A percentile compares a stretch with the other conserved stretches of the same genome.
Evolutionary conservation across 2,329 filamentous ascomycete genomes (phyloP).

Genomic region (Fusarium xyrophilum): DNA sequence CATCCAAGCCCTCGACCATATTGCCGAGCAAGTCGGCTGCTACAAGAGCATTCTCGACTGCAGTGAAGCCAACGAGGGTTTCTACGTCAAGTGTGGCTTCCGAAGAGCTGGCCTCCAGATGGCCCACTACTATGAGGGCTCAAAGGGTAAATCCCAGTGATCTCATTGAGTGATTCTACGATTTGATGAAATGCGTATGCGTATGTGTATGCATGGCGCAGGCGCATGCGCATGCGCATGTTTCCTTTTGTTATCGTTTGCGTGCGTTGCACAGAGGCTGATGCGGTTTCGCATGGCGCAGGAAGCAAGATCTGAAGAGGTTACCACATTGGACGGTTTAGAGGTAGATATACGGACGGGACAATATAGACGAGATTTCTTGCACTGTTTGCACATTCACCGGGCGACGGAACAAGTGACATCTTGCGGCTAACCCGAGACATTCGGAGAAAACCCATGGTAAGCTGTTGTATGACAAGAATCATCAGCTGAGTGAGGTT

Average conservation of each 20-base stretch:
- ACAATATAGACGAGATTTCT: constrained; percentile 29
- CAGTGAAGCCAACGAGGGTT: constrained; percentile 93
- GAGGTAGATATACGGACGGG: constrained; percentile 24
- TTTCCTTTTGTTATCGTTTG: constrained; percentile 13
- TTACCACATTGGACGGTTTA: constrained; percentile 19
- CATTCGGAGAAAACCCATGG: neutral
- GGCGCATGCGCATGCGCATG: neutral
- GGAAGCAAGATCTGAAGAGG: constrained; percentile 43
- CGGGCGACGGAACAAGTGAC: neutral
- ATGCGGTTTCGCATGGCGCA: constrained; percentile 40
- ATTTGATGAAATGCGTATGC: neutral
- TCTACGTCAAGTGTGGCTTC: constrained; percentile 98
- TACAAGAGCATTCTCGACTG: constrained; percentile 98
- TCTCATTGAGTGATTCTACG: constrained; percentile 14
- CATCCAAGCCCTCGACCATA: constrained; percentile 90
- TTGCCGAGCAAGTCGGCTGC: constrained; percentile 88
- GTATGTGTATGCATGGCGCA: neutral
- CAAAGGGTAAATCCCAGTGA: constrained; percentile 55
- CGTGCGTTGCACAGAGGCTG: constrained; percentile 33
- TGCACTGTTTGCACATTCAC: neutral
- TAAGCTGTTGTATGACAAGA: constrained; percentile 14
- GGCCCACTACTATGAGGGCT: constrained; percentile 86
- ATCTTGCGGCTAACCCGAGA: neutral
- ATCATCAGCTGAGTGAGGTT: constrained; percentile 17
- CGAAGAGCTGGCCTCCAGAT: constrained; percentile 91